These are phyloP conservation scores for Coemansia sp. DNA, from an alignment of 192 early-diverging fungal genomes.

Conservation along the genomic window DNA sequence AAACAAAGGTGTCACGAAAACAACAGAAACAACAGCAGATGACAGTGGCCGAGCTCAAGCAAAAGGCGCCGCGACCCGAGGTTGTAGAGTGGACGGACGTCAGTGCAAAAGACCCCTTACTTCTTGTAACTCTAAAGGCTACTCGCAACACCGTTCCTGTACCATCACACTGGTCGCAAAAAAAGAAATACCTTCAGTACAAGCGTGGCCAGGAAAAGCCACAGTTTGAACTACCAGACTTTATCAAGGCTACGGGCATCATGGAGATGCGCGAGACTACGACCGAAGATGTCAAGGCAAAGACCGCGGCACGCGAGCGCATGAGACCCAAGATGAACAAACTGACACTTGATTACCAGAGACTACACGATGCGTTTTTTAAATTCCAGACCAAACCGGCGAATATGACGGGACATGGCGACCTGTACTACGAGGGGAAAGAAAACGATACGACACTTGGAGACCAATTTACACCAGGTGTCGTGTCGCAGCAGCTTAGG, in stretches of 20 bases:
- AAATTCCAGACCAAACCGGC: slow-evolving; percentile 79
- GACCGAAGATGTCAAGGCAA: slow-evolving; percentile 75
- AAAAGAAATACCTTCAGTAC: slow-evolving; percentile 94
- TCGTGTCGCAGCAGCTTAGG: slow-evolving; percentile 80
- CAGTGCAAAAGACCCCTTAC: slow-evolving; percentile 83
- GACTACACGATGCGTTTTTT: slow-evolving; percentile 97
- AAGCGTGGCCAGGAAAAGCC: slow-evolving; percentile 96
- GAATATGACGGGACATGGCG: slow-evolving; percentile 36
- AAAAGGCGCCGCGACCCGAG: slow-evolving; percentile 86
- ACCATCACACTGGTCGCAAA: slow-evolving; percentile 93
- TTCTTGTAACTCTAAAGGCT: slow-evolving; percentile 89
- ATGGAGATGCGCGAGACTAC: slow-evolving; percentile 94
- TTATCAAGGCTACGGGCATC: slow-evolving; percentile 96
- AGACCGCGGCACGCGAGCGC: slow-evolving; percentile 81
- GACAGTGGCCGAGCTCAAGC: slow-evolving; percentile 91
- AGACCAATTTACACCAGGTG: slow-evolving; percentile 76
- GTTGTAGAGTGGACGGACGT: slow-evolving; percentile 97
- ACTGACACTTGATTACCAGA: slow-evolving; percentile 95
- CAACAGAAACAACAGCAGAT: slow-evolving; percentile 54
- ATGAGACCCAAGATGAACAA: slow-evolving; percentile 95
- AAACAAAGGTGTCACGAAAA: slow-evolving; percentile 39
- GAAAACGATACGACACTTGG: slow-evolving; percentile 84
- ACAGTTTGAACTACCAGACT: slow-evolving; percentile 94
- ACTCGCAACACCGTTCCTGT: slow-evolving; percentile 93
- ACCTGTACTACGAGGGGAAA: slow-evolving; percentile 92